Conservation (phyloP, 2,329 filamentous ascomycete species). For the Epichloe typhina region DNA sequence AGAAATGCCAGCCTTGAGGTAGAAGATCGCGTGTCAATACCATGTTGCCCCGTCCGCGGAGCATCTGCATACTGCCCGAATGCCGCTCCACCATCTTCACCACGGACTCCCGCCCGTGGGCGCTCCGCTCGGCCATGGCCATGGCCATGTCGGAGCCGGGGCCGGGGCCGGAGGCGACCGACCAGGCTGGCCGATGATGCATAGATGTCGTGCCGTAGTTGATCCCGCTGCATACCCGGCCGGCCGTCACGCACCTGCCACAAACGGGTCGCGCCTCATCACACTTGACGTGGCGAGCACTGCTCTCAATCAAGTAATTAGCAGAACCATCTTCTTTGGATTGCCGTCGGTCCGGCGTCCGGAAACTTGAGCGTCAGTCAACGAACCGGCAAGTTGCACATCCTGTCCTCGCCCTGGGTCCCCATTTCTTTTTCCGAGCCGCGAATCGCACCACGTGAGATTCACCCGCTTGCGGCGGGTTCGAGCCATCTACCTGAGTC, state of each 20-base stretch:
- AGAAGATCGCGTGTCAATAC: background rate
- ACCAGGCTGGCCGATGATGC: background rate
- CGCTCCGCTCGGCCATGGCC: background rate
- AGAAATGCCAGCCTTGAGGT: conserved; percentile 1
- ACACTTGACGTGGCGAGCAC: background rate
- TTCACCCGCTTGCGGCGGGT: background rate
- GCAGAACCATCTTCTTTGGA: background rate
- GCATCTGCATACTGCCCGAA: background rate
- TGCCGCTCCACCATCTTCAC: background rate
- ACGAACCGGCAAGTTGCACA: background rate
- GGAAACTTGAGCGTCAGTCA: background rate
- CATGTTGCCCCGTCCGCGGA: background rate
- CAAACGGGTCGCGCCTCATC: background rate
- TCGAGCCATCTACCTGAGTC: background rate
- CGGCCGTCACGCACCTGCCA: background rate
- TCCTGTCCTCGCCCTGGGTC: background rate
- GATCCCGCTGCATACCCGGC: background rate
- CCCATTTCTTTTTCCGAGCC: background rate
- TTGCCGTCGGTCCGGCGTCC: too few relatives aligned
- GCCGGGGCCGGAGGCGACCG: background rate
- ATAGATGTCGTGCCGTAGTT: background rate
- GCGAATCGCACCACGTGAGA: background rate
- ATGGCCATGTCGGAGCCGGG: background rate
- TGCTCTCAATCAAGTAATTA: background rate
- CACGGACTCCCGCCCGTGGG: background rate